Evolutionary conservation across 2,329 filamentous ascomycete species (phyloP), one percentile per base, ranked within the genome.

Genomic region (Sporothrix inflata): DNA sequence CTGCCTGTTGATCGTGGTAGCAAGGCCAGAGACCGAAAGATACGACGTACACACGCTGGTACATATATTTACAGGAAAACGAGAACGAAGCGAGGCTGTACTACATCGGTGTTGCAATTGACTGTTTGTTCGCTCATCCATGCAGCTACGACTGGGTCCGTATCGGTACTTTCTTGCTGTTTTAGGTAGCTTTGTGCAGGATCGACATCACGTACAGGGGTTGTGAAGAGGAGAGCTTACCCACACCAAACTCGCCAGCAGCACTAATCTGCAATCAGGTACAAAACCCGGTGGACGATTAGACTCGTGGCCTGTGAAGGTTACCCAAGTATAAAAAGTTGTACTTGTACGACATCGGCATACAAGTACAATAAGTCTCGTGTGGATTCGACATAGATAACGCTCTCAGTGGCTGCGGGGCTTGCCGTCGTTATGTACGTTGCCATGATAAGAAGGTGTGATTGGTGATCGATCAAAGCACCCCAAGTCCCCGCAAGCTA

Each of bases 101-200:
- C 47, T 51, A 11, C 47, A 2, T 51, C 5, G 47, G 47, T 21
- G 53, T 27, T 30, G 53, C 24, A 24, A n/a, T 21, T 63, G 16
- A n/a, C n/a, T 40, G 38, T 24, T 57, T 57, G 27, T 27, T 19
- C 34, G 27, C 27, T 57, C 12, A 12, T 19, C 9, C 12, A 12
- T 57, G 53, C 24, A 57, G 27, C 27, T 34, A 19, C 42, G 42
- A 16, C 47, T 3, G 61, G 19, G n/a, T 51, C 34, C 45, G 24
- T 40, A 27, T 71, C 69, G 38, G 66, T 14, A 69, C 47, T 69
- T 69, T 69, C 34, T 53, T 55, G 8, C 69, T 60, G 38, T 71
- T 49, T 27, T 61, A 42, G 53, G 53, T 38, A 70, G 81, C 66
- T 51, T 40, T 55, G n/a, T 69, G 27, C 47, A 69, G 16, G 66